Evolutionary conservation across 176 grass and related monocot genomes (phyloP).

Genomic region (Eleusine coracana): DNA sequence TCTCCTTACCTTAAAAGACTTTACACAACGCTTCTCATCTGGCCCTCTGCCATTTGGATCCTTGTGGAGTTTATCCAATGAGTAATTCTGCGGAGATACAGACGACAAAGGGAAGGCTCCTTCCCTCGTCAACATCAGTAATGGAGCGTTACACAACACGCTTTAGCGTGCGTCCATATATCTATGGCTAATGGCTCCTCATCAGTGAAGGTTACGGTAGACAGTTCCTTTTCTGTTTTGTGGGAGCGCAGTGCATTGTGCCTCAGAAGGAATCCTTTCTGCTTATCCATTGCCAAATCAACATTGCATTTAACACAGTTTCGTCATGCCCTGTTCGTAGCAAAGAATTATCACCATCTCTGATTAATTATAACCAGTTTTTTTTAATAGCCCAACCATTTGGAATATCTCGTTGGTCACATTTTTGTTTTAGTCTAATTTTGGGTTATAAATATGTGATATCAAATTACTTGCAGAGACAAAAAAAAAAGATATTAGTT

Average conservation of each 20-base stretch:
- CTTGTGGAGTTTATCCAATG: conserved; percentile 38
- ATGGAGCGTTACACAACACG: conserved; percentile 39
- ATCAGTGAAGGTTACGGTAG: conserved; percentile 38
- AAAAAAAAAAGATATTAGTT: not conserved
- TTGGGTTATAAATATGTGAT: not conserved
- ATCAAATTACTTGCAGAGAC: not conserved
- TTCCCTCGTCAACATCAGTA: conserved; percentile 43
- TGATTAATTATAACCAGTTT: not conserved
- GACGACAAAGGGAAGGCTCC: conserved; percentile 53
- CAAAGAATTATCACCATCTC: conserved; percentile 13
- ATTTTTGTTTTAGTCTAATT: not conserved
- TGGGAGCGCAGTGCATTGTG: conserved; percentile 15
- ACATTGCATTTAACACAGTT: conserved; percentile 27
- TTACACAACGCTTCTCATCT: conserved; percentile 23
- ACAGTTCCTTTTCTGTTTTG: conserved; percentile 19
- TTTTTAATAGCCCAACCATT: conserved; percentile 15
- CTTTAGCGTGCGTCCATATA: conserved; percentile 31
- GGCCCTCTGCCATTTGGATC: conserved; percentile 48
- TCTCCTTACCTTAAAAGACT: conserved; percentile 45
- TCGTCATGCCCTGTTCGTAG: conserved; percentile 22
- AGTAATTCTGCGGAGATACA: conserved; percentile 50
- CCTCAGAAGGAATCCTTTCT: conserved; percentile 23
- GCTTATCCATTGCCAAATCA: conserved; percentile 24
- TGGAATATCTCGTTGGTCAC: conserved; percentile 11
- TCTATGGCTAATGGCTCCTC: not conserved